Evolutionary conservation across 1,284 basidiomycete genomes (phyloP).

Genomic region (Thecaphora frezii): DNA sequence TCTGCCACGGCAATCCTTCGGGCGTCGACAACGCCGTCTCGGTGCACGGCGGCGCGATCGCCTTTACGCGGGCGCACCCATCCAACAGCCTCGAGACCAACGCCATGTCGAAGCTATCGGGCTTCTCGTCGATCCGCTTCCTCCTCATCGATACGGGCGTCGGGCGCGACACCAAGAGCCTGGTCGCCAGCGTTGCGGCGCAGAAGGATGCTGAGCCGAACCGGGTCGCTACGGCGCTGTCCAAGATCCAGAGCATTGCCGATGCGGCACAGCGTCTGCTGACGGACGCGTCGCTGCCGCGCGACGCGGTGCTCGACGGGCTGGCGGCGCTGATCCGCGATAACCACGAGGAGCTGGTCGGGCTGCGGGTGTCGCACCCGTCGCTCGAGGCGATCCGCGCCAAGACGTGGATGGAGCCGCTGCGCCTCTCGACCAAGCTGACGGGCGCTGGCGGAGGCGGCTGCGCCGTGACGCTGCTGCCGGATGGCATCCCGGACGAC

Average conservation of each 20-base stretch:
- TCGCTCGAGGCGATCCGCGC: slow-evolving; percentile 78
- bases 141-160: slow-evolving; percentile 90
- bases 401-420: slow-evolving; percentile 65
- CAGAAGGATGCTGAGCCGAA: slow-evolving; percentile 69
- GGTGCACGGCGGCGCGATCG: slow-evolving; percentile 88
- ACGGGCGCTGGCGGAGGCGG: slow-evolving; percentile 99
- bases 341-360: slow-evolving; percentile 83
- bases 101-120: slow-evolving; percentile 81
- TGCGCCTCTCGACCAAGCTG: slow-evolving; percentile 80
- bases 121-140: slow-evolving; percentile 69
- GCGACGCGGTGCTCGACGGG: slow-evolving; percentile 16
- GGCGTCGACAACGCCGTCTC: slow-evolving; percentile 96
- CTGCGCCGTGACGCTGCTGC: slow-evolving; percentile 91
- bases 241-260: slow-evolving; percentile 34
- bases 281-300: slow-evolving; percentile 17
- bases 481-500: slow-evolving; percentile 68
- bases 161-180: slow-evolving; percentile 86
- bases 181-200: slow-evolving; percentile 83
- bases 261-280: slow-evolving; percentile 44
- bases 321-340: slow-evolving; percentile 67
- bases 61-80: slow-evolving; percentile 81
- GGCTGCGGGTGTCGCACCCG: slow-evolving; percentile 91
- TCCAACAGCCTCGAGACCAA: slow-evolving; percentile 64
- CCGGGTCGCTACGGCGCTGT: slow-evolving; percentile 35
- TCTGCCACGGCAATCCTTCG: slow-evolving; percentile 94